Evolutionary conservation across 2,329 filamentous ascomycete species (phyloP), one percentile per base, ranked within the genome.

Genomic region (Penicillium sp.): DNA sequence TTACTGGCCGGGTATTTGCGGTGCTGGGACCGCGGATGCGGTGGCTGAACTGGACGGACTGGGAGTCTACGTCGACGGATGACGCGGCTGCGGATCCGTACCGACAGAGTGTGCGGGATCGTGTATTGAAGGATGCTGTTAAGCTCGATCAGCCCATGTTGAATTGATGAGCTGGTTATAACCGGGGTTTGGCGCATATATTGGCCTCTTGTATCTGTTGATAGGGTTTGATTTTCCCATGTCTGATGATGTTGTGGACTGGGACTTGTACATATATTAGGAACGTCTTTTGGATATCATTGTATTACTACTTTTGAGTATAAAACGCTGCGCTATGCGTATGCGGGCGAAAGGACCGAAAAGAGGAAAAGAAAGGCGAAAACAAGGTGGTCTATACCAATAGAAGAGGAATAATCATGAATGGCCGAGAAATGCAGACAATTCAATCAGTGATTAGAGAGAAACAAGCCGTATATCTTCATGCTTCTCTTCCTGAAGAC

Each of bases 1-100:
- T 97, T 36, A 86, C 87, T 38, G 92, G 92, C 0, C 86, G 82
- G 67, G 86, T 92, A 21, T 84, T 87, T 13, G 85, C 87, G 71
- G 82, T 95, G 33, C 70, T 96, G 54, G 88, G 85, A 77, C 91
- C 91, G 39, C 62, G 67, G 41, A 69, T 68, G 64, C 69, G 74
- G 57, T 66, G 60, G 68, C 64, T 75, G 54, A 65, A 69, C 50
- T 76, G 71, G 74, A 59, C 60, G 60, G 70, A 72, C 60, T 75
- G 76, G 75, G 72, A 45, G 10, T 27, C 34, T 38, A 8, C 10
- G 31, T 31, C 38, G 4, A 55, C 33, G 6, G 54, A 58, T 39
- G 60, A 62, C 41, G 58, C 67, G 13, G 62, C 61, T 25, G 62
- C 65, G 27, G 67, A 71, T 45, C 55, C 58, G n/a, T 74, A 76